A percentile compares a stretch with the other conserved stretches of the same genome.
phyloP scores from a whole-genome alignment of 2,329 filamentous ascomycete genomes.

The Cytospora schulzeri region DNA sequence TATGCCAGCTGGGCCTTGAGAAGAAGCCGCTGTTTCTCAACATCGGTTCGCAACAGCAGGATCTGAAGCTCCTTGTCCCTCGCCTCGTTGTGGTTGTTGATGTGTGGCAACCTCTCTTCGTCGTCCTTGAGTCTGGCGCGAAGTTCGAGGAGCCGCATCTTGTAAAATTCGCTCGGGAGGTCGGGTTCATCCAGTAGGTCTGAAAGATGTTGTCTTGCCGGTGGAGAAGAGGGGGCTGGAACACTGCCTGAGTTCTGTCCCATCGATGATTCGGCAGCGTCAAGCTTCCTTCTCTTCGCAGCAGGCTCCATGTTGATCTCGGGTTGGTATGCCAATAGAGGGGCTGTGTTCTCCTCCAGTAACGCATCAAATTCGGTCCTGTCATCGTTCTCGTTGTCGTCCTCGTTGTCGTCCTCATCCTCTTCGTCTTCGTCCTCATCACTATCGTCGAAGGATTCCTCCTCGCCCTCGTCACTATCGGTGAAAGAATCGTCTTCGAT shows the following conservation, averaged over 20 bases:
- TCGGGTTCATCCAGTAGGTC: not conserved
- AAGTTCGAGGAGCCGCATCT: not conserved
- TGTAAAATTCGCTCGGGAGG: not conserved
- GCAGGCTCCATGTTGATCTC: not conserved
- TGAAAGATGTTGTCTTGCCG: not conserved
- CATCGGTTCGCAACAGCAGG: conserved; percentile 3
- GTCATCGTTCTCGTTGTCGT: too few species aligned
- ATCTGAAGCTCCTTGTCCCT: conserved; percentile 5
- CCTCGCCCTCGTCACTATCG: too few species aligned
- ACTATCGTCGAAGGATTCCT: too few species aligned
- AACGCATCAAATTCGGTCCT: not conserved
- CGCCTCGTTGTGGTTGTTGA: conserved; percentile 3
- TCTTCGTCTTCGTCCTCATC: too few species aligned
- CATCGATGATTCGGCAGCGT: not conserved
- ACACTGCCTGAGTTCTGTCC: not conserved
- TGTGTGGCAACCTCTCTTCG: conserved; percentile 6
- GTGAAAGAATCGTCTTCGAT: too few species aligned
- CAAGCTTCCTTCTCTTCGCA: not conserved
- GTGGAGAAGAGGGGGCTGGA: too few species aligned
- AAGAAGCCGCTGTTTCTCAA: not conserved
- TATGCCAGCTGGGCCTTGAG: not conserved
- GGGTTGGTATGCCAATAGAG: not conserved
- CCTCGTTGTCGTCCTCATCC: too few species aligned
- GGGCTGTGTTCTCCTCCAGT: not conserved
- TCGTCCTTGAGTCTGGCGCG: conserved; percentile 4